Evolutionary conservation across 2,329 filamentous ascomycete species (phyloP).

Genomic region (Calonectria crousiana): DNA sequence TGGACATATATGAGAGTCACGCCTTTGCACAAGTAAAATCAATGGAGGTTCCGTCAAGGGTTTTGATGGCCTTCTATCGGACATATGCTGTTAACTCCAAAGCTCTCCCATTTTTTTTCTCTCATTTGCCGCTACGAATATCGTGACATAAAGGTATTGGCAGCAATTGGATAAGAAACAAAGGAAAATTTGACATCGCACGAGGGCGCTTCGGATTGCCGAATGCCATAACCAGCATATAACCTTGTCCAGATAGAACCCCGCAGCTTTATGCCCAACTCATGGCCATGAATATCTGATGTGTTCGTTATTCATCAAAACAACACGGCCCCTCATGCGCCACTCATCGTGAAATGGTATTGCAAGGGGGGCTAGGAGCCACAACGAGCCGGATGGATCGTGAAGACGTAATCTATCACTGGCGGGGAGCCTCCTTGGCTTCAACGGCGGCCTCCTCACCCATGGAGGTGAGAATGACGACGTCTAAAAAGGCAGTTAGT

Average conservation of each 20-base stretch:
- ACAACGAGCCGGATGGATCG: constrained; percentile 39
- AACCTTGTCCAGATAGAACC: constrained; percentile 59
- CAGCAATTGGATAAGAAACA: constrained; percentile 52
- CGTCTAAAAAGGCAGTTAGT: constrained; percentile 68
- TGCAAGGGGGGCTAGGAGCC: constrained; percentile 44
- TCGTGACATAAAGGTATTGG: constrained; percentile 46
- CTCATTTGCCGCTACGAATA: constrained; percentile 48
- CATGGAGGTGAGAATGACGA: constrained; percentile 95
- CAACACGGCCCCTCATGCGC: constrained; percentile 45
- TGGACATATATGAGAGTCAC: background rate
- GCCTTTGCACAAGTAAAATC: background rate
- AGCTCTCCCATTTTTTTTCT: constrained; percentile 53
- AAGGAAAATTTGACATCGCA: constrained; percentile 50
- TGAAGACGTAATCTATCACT: constrained; percentile 42
- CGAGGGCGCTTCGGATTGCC: constrained; percentile 40
- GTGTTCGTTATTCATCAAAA: constrained; percentile 51
- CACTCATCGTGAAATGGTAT: constrained; percentile 36
- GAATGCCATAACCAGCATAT: constrained; percentile 53
- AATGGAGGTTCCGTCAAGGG: constrained; percentile 18
- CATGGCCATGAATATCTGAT: constrained; percentile 53
- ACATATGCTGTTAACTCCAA: constrained; percentile 48
- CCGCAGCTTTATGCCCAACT: constrained; percentile 56
- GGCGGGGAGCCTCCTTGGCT: constrained; percentile 86
- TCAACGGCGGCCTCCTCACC: constrained; percentile 93
- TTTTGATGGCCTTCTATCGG: constrained; percentile 51